Conservation (phyloP, 2,329 filamentous ascomycete species). For the Hypoxylon sp. region DNA sequence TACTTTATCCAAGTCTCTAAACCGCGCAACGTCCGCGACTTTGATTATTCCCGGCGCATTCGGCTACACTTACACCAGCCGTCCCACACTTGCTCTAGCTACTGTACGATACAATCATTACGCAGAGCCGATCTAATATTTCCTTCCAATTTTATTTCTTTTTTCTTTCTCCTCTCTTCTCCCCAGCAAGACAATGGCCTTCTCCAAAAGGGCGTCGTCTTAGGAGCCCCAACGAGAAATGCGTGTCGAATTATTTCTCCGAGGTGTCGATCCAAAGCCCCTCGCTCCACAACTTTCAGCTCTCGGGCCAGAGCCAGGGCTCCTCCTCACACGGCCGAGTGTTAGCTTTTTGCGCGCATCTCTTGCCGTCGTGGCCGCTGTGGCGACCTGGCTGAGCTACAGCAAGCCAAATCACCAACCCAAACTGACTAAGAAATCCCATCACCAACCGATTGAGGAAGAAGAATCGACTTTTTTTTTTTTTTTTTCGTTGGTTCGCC, state of each 20-base stretch:
- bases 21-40: constrained; percentile 12
- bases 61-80: constrained; percentile 16
- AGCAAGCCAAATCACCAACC: not conserved
- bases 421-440: constrained; percentile 23
- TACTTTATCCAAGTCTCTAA: constrained; percentile 1
- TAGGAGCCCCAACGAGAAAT: constrained; percentile 14
- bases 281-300: constrained; percentile 9
- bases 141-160: not conserved
- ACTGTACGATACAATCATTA: constrained; percentile 20
- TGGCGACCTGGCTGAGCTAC: constrained; percentile 11
- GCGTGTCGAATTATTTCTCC: constrained; percentile 14
- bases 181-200: constrained; percentile 16
- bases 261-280: constrained; percentile 13
- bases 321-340: constrained; percentile 16
- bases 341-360: constrained; percentile 23
- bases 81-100: constrained; percentile 19
- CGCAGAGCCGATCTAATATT: constrained; percentile 4
- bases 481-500: constrained; percentile 14
- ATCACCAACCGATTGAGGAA: not conserved
- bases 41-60: constrained; percentile 29
- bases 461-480: no score
- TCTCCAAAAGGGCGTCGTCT: constrained; percentile 6
- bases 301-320: no score
- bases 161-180: not conserved
- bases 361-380: constrained; percentile 8